Evolutionary conservation across 2,329 filamentous ascomycete species (phyloP), one percentile per base, ranked within the genome.

Genomic region (Colletotrichum viniferum): DNA sequence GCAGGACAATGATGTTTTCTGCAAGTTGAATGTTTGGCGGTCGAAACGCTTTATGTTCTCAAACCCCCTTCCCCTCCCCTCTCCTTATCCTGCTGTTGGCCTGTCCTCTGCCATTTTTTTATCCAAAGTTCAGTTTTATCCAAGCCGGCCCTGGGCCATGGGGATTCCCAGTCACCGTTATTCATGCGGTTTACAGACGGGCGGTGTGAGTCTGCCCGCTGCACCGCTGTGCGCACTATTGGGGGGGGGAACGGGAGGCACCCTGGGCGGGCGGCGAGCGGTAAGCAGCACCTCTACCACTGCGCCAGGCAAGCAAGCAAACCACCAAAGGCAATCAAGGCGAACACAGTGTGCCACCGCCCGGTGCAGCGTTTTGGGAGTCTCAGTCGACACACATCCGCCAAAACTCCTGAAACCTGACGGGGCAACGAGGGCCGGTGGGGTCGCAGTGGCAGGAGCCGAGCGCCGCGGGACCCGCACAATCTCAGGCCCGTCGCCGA

Each of bases 361-460:
- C 16, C 38, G 38, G 18, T 48, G 38, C 43, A 52, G 43, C n/a
- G 43, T 52, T 48, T 24, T 52, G 43, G 43, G 43, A 32, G 28
- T 61, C 28, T 60, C 24, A 30, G 58, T 63, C 32, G 61, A 43
- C 32, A 28, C 32, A 28, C 61, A 62, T n/a, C 56, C 48, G 36
- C 64, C 62, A 69, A 66, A 63, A 9, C 43, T 60, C 79, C 78
- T 78, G 80, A 79, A 73, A 78, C 77, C 81, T 84, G 83, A 82
- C 83, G 78, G 82, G 83, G 81, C 81, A 82, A 82, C 81, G 74
- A 76, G 21, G 43, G 14, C 10, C 21, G 36, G 61, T 63, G 61
- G 32, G 32, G 61, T 38, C 18, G 30, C 61, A 12, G 36, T 34
- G 34, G 34, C 32, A 55, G 13, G 36, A 52, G 67, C 68, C 58